A percentile compares a stretch with the other conserved stretches of the same genome.
These are phyloP conservation scores for Taiozyma sp. DNA, from an alignment of 1,139 yeast species.

Conservation along the genomic window DNA sequence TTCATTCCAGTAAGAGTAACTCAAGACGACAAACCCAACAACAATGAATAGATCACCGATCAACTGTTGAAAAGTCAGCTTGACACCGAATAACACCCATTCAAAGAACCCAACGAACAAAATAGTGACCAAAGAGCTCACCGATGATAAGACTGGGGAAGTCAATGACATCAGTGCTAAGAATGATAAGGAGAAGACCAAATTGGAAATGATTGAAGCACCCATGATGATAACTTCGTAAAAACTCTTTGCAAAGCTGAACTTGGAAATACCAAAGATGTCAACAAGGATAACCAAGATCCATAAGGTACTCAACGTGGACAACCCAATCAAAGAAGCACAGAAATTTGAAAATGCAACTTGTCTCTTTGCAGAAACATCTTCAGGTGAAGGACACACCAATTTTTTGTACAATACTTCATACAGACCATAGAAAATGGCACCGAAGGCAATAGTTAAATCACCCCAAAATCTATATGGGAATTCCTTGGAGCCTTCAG, in stretches of 20 bases:
- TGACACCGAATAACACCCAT: constrained; percentile 63
- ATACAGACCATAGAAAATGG: constrained; percentile 76
- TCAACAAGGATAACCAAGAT: constrained; percentile 47
- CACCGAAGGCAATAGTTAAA: constrained; percentile 69
- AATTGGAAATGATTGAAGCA: constrained; percentile 56
- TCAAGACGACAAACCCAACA: constrained; percentile 63
- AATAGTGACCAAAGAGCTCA: constrained; percentile 74
- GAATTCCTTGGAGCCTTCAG: constrained; percentile 27
- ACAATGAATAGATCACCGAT: constrained; percentile 56
- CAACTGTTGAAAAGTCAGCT: constrained; percentile 43
- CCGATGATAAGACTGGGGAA: constrained; percentile 81
- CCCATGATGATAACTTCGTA: constrained; percentile 40
- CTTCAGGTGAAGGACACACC: constrained; percentile 66
- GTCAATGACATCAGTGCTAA: constrained; percentile 80
- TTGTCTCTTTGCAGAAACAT: constrained; percentile 48
- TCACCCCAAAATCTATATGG: constrained; percentile 72
- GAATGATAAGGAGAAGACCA: constrained; percentile 68
- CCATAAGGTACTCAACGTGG: constrained; percentile 50
- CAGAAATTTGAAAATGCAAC: constrained; percentile 55
- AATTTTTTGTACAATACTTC: constrained; percentile 78
- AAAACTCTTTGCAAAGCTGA: constrained; percentile 47
- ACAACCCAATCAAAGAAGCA: constrained; percentile 55
- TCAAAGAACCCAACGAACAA: constrained; percentile 78
- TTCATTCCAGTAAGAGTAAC: constrained; percentile 73
- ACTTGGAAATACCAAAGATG: constrained; percentile 51